Conservation (phyloP, 345 rosid species). For the Populus euphratica region DNA sequence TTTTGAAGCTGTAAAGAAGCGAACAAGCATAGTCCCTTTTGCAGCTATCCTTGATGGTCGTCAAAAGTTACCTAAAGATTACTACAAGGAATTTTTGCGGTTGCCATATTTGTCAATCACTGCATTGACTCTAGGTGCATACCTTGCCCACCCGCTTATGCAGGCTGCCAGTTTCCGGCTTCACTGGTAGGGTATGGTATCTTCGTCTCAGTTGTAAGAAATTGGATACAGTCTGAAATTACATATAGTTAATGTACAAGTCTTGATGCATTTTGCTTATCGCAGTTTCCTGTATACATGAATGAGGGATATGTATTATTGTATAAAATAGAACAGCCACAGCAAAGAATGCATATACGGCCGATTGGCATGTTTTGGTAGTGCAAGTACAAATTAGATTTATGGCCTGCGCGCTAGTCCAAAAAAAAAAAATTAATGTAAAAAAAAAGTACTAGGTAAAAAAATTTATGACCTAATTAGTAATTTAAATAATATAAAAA, state of each 20-base stretch:
- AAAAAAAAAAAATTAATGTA: too few species aligned
- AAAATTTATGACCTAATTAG: too few species aligned
- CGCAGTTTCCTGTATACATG: too few species aligned
- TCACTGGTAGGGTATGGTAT: constrained; percentile 48
- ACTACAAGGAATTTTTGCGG: constrained; percentile 58
- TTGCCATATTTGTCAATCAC: constrained; percentile 67
- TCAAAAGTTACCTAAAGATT: constrained; percentile 58
- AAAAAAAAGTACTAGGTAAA: too few species aligned
- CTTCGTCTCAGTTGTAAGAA: not conserved
- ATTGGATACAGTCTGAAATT: not conserved
- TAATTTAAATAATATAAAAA: too few species aligned
- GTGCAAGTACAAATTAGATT: too few species aligned
- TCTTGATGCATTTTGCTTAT: too few species aligned
- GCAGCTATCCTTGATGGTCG: constrained; percentile 73
- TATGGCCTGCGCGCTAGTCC: too few species aligned
- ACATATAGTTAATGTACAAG: not conserved
- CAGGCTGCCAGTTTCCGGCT: constrained; percentile 61
- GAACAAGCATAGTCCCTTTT: constrained; percentile 70
- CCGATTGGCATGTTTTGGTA: too few species aligned
- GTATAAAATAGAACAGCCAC: too few species aligned
- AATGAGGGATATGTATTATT: too few species aligned
- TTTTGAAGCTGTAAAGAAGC: constrained; percentile 51
- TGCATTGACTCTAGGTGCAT: constrained; percentile 62
- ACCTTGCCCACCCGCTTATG: constrained; percentile 69
- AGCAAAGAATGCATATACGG: too few species aligned